phyloP scores from a whole-genome alignment of 2,329 filamentous ascomycete genomes.

The Colletotrichum sp. region DNA sequence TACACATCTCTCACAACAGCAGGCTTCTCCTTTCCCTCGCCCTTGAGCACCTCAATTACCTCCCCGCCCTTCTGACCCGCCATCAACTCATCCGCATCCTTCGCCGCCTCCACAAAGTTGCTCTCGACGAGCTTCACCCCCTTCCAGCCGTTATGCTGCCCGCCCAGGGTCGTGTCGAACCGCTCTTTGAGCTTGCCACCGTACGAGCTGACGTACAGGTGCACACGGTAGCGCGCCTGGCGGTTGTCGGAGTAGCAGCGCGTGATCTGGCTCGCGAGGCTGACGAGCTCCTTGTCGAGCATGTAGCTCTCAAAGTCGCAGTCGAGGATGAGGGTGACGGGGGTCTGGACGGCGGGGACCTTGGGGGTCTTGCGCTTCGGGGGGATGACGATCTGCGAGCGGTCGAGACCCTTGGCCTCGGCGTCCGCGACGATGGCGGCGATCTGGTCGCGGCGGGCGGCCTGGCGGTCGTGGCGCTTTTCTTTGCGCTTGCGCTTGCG shows the following conservation, averaged over 20 bases:
- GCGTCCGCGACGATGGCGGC: constrained; percentile 54
- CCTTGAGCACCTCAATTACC: constrained; percentile 63
- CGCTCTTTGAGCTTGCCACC: constrained; percentile 76
- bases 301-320: constrained; percentile 93
- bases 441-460: constrained; percentile 54
- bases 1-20: constrained; percentile 35
- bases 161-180: constrained; percentile 77
- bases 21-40: constrained; percentile 32
- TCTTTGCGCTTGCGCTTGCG: constrained; percentile 61
- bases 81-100: constrained; percentile 74
- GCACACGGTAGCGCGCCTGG: constrained; percentile 68
- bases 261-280: constrained; percentile 83
- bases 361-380: constrained; percentile 35
- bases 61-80: constrained; percentile 56
- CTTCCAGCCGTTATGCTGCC: constrained; percentile 80
- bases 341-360: constrained; percentile 58
- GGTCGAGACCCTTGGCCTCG: constrained; percentile 47
- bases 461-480: constrained; percentile 53
- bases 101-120: constrained; percentile 75
- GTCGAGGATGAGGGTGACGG: constrained; percentile 84
- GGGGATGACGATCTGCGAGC: constrained; percentile 28
- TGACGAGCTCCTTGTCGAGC: constrained; percentile 84
- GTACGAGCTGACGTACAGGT: constrained; percentile 82
- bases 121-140: constrained; percentile 75
- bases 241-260: constrained; percentile 89